A percentile compares a stretch with the other conserved stretches of the same genome.
Conservation (phyloP, 1,284 basidiomycete genomes). For the Puccinia novopanici region DNA sequence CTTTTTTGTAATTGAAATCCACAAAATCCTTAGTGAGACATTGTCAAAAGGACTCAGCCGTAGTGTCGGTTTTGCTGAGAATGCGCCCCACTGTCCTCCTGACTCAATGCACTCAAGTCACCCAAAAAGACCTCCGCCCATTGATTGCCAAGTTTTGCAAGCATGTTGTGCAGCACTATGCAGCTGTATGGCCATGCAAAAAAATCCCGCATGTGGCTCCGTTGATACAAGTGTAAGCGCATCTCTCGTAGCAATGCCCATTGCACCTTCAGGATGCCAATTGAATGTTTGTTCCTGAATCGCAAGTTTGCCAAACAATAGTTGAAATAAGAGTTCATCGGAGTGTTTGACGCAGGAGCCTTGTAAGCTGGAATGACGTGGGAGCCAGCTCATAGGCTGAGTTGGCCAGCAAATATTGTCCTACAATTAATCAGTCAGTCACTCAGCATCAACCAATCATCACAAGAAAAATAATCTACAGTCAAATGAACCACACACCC, state of each 20-base stretch:
- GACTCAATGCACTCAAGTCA: too few species aligned
- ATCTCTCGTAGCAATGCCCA: neutral
- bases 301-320: constrained; percentile 25
- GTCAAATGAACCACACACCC: neutral
- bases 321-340: constrained; percentile 4
- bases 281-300: constrained; percentile 3
- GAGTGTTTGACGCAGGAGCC: neutral
- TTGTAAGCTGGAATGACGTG: neutral
- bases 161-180: neutral
- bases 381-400: neutral
- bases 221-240: neutral
- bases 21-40: neutral
- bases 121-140: neutral
- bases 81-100: too few species aligned
- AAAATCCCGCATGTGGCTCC: neutral
- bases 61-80: too few species aligned
- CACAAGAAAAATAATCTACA: too few species aligned
- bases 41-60: neutral
- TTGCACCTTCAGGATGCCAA: constrained; percentile 14
- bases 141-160: neutral
- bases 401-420: constrained; percentile 19
- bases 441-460: too few species aligned
- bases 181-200: neutral
- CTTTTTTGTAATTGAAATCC: neutral
- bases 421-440: neutral